Conservation (phyloP, 805 yeast genomes). For the Saccharomycopsis sp. region DNA sequence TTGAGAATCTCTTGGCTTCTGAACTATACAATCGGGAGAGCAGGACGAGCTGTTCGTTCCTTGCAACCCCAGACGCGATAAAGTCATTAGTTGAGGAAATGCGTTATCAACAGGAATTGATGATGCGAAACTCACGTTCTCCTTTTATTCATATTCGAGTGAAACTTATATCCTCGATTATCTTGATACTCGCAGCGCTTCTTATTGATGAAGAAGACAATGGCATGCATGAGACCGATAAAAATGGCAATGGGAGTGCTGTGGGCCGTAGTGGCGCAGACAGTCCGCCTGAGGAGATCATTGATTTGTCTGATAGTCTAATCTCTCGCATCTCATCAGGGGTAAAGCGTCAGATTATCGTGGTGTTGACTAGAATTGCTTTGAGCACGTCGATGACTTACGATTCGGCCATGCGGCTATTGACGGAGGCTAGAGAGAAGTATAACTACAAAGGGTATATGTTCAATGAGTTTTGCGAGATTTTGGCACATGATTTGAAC, state of each 20-base stretch:
- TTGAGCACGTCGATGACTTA: conserved; percentile 41
- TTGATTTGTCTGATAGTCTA: neutral
- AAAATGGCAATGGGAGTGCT: too few species aligned
- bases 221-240: too few species aligned
- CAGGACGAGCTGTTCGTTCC: conserved; percentile 1
- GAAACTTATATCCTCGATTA: conserved; percentile 29
- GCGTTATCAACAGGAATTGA: conserved; percentile 38
- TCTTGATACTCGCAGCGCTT: conserved; percentile 11
- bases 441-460: conserved; percentile 26
- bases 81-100: conserved; percentile 15
- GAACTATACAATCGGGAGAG: neutral
- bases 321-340: conserved; percentile 27
- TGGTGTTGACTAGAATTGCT: conserved; percentile 46
- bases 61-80: conserved; percentile 11
- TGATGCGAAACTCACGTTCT: conserved; percentile 41
- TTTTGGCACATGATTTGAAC: conserved; percentile 32
- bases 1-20: conserved; percentile 34
- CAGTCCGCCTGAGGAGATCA: neutral
- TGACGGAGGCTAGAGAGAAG: conserved; percentile 28
- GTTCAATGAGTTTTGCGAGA: conserved; percentile 37
- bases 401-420: conserved; percentile 31
- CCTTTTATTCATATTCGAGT: conserved; percentile 32
- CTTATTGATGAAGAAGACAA: conserved; percentile 10
- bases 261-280: too few species aligned
- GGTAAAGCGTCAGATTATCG: conserved; percentile 38